phyloP scores from a whole-genome alignment of 345 rosid genomes.

The Rhodamnia argentea region DNA sequence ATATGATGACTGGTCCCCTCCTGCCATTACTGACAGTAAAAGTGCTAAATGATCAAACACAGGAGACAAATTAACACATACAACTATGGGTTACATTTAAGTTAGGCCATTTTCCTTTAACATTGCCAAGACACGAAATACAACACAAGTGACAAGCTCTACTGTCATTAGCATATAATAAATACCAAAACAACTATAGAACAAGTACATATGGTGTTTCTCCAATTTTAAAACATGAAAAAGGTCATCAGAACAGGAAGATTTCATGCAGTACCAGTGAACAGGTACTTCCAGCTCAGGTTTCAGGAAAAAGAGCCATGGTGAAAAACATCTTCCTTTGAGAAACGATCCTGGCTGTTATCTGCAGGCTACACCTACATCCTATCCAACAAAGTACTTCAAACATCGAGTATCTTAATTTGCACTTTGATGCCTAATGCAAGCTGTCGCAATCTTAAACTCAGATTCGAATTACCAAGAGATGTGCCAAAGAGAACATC shows the following conservation, averaged over 20 bases:
- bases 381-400: neutral
- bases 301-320: neutral
- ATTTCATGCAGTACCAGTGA: neutral
- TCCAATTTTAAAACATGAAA: neutral
- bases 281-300: neutral
- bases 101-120: neutral
- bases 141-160: neutral
- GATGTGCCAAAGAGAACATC: neutral
- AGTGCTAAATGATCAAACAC: neutral
- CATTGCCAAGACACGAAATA: neutral
- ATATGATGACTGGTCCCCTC: constrained; percentile 46
- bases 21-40: constrained; percentile 14
- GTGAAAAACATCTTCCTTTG: neutral
- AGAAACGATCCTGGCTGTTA: neutral
- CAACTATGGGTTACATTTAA: neutral
- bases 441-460: neutral
- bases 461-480: neutral
- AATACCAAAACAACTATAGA: neutral
- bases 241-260: neutral
- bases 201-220: neutral
- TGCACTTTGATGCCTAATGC: neutral
- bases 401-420: neutral
- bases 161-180: neutral
- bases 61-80: neutral
- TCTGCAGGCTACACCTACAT: neutral